Evolutionary conservation across 768 basidiomycete species (phyloP).

Genomic region (Mycena rosella): DNA sequence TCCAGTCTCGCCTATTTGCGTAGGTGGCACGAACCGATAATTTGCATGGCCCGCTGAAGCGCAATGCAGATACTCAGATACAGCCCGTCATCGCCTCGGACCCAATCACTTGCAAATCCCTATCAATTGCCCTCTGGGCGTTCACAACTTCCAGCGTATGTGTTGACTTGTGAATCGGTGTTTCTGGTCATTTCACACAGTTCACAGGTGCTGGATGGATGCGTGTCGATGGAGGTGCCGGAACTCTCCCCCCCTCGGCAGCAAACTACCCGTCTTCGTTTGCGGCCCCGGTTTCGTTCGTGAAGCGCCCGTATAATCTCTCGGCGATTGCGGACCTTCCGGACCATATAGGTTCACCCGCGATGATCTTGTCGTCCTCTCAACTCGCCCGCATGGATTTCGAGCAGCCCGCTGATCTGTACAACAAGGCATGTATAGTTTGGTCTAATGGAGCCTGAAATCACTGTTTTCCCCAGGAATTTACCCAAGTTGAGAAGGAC

Average conservation of each 20-base stretch:
- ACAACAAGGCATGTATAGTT: conserved; percentile 29
- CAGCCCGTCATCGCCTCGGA: conserved; percentile 34
- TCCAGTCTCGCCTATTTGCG: conserved; percentile 33
- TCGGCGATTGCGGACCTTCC: conserved; percentile 32
- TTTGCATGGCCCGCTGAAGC: background rate
- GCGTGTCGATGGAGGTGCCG: conserved; percentile 34
- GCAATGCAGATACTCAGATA: conserved; percentile 22
- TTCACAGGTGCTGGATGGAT: conserved; percentile 34
- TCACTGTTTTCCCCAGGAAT: conserved; percentile 20
- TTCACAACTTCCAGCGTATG: conserved; percentile 34
- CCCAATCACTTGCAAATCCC: conserved; percentile 35
- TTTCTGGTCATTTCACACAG: background rate
- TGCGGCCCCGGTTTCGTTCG: conserved; percentile 22
- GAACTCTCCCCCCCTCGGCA: conserved; percentile 26
- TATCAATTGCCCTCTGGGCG: conserved; percentile 32
- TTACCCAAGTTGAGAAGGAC: conserved; percentile 27
- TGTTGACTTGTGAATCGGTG: background rate
- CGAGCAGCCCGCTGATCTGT: conserved; percentile 31
- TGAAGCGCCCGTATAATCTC: conserved; percentile 29
- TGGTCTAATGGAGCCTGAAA: too few species aligned
- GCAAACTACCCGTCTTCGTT: conserved; percentile 37
- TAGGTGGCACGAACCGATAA: conserved; percentile 1
- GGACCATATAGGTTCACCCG: conserved; percentile 5
- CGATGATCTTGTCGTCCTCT: conserved; percentile 7
- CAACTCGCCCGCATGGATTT: conserved; percentile 29